Evolutionary conservation across 1,284 basidiomycete genomes (phyloP), one percentile per base, ranked within the genome.

Genomic region (Schizophyllum amplum): DNA sequence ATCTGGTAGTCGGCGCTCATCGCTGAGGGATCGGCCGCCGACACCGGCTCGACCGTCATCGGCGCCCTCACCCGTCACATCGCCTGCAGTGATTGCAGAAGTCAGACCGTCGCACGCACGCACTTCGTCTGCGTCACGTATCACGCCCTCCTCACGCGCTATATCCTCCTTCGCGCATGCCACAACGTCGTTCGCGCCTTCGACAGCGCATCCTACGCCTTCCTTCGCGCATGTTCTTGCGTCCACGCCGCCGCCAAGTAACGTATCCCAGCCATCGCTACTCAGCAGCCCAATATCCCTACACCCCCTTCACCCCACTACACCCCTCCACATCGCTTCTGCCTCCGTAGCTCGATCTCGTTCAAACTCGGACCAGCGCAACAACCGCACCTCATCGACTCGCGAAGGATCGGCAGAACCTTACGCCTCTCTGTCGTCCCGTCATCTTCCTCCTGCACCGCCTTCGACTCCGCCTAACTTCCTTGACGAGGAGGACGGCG

Each of bases 401-500:
- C 33, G 13, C 3, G 33, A 42, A 17, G 33, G 13, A 9, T 42
- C 33, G 33, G 17, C 33, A 3, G 33, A 9, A 17, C 33, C 33
- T 9, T 9, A 42, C 33, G 33, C 33, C 13, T 42, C 33, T 3
- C 33, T 3, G 33, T 17, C 4, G 33, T 9, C 7, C 13, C 33
- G 33, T 42, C 33, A 9, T 13, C 33, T 2, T 9, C 7, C 17
- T 9, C 33, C 33, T 9, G 33, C 7, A 17, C 17, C 11, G 11
- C 33, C 33, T 13, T 17, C 33, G 7, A 13, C 17, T 9, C 33
- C 33, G 33, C 33, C 11, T 3, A 42, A 42, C 33, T 53, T 59
- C 17, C 59, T 65, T 1, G 65, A 66, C 22, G 61, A 60, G 5
- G 66, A 63, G 11, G 71, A 73, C 20, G 69, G 70, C 4, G 78